Evolutionary conservation across 2,329 filamentous ascomycete genomes (phyloP), one percentile per base, ranked within the genome.

Genomic region (Madurella mycetomatis): DNA sequence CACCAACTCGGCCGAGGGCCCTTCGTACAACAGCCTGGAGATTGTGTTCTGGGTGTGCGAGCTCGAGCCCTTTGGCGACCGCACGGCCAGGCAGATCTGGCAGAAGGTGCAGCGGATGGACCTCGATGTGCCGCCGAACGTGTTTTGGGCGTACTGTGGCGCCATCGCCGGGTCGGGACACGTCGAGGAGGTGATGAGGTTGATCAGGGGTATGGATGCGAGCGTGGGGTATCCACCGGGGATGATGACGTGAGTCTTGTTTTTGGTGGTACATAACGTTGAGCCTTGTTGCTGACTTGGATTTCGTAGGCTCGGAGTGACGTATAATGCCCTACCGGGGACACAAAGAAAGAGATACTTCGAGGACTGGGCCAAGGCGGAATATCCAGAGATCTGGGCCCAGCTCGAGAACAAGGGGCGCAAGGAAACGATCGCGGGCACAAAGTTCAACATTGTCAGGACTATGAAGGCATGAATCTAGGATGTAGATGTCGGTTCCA

Each of bases 21-120:
- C 94, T 0, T 87, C 86, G 1, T 90, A 94, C 64, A 81, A 83
- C 57, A 92, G 86, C 57, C 79, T 99, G 39, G 83, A 86, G 44
- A 86, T 94, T 34, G 86, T 91, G 2, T 90, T 99, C 62, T 85
- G 86, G 62, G 82, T 86, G 1, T 92, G 91, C 67, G 86, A 95
- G 67, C 75, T 74, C 57, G 76, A 75, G 56, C 77, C 80, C 1
- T 76, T 76, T 65, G 75, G 86, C 61, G 76, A 85, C 69, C 75
- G 72, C 17, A 78, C 78, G 58, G 83, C 87, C 41, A 81, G 82
- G 17, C 75, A 81, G 46, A 83, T 92, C 7, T 95, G 88, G 89
- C 74, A 74, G 18, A 84, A 83, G 70, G 78, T 94, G 54, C 78
- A 80, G 62, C 77, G 77, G 53, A 86, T 95, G 78, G 90, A 94